Percentiles rank a stretch among this genome's conserved stretches.
phyloP scores from a whole-genome alignment of 805 yeast genomes.

The Peterozyma xylosa region DNA sequence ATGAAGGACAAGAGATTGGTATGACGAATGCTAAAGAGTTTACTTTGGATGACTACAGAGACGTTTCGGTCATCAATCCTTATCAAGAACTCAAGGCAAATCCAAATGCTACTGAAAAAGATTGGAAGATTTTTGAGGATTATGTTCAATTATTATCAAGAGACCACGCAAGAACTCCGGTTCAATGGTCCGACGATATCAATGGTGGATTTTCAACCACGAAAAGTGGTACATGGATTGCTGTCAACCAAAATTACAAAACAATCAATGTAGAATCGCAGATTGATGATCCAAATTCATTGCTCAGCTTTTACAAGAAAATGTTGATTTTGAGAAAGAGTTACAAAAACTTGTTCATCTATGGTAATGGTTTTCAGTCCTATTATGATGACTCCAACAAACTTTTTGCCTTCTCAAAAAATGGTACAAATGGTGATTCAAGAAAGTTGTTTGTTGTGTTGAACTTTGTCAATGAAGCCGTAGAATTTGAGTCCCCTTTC shows the following conservation, averaged over 20 bases:
- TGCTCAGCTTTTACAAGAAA: constrained; percentile 36
- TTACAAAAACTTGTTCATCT: constrained; percentile 33
- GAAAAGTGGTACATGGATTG: constrained; percentile 42
- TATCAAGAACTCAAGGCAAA: constrained; percentile 18
- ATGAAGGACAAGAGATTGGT: constrained; percentile 59
- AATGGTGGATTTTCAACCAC: constrained; percentile 40
- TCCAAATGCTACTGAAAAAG: constrained; percentile 14
- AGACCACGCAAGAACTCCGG: constrained; percentile 50
- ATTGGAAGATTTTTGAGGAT: constrained; percentile 19
- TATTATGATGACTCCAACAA: constrained; percentile 34
- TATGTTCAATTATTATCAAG: constrained; percentile 33
- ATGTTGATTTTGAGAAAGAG: constrained; percentile 35
- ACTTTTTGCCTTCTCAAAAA: constrained; percentile 34
- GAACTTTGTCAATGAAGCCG: constrained; percentile 29
- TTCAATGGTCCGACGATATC: constrained; percentile 40
- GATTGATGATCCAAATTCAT: constrained; percentile 34
- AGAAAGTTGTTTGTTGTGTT: constrained; percentile 29
- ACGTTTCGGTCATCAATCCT: constrained; percentile 38
- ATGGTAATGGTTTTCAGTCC: constrained; percentile 34
- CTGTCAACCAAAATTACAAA: constrained; percentile 39
- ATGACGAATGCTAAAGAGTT: constrained; percentile 40
- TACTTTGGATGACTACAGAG: constrained; percentile 42
- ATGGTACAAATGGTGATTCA: constrained; percentile 13
- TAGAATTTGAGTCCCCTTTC: constrained; percentile 16
- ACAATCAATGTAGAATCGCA: constrained; percentile 42